These are phyloP conservation scores for Brassica incana DNA, from an alignment of 345 rosid genomes.

Conservation along the genomic window DNA sequence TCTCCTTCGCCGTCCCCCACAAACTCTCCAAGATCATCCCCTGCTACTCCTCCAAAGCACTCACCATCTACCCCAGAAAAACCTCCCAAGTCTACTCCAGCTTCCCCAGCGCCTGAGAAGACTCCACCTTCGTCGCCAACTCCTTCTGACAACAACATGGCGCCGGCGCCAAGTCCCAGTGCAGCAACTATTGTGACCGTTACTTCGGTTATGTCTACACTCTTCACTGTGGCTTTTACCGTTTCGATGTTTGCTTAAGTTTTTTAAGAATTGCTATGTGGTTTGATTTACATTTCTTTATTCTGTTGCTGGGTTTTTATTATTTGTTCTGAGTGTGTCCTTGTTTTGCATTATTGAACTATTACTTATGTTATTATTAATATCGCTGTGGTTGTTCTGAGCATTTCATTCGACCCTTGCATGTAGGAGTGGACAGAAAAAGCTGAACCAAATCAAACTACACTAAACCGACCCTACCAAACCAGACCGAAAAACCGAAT, in stretches of 20 bases:
- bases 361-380: neutral
- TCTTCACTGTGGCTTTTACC: neutral
- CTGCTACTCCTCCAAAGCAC: neutral
- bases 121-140: neutral
- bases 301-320: neutral
- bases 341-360: neutral
- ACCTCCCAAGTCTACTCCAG: neutral
- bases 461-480: too few species aligned
- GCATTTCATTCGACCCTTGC: neutral
- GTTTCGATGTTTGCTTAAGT: constrained; percentile 19
- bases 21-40: neutral
- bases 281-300: neutral
- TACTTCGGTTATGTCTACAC: constrained; percentile 23
- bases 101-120: neutral
- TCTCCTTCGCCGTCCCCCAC: neutral
- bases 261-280: neutral
- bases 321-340: neutral
- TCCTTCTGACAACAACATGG: neutral
- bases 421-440: too few species aligned
- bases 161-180: constrained; percentile 30
- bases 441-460: too few species aligned
- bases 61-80: constrained; percentile 3
- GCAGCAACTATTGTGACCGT: constrained; percentile 16
- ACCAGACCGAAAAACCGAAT: too few species aligned
- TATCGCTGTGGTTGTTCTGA: neutral